A percentile compares a stretch with the other conserved stretches of the same genome.
Evolutionary conservation across 2,329 filamentous ascomycete genomes (phyloP).

Genomic region (Acrocalymma vagum): DNA sequence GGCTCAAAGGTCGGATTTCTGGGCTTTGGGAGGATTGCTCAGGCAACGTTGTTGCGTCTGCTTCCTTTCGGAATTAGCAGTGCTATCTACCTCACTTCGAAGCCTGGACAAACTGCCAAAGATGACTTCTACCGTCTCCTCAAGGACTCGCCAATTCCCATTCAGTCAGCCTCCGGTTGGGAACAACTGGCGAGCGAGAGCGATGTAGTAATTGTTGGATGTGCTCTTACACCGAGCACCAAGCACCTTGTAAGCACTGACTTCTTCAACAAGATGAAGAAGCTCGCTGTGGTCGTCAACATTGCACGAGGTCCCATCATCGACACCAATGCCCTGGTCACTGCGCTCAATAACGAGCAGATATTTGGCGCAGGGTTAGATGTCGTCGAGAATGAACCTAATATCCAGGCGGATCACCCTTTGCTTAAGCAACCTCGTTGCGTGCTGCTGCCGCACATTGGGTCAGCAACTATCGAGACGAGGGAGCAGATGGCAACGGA

Average conservation of each 20-base stretch:
- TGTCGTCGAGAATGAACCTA: conserved; percentile 65
- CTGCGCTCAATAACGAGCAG: conserved; percentile 58
- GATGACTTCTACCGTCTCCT: conserved; percentile 35
- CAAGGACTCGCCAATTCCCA: conserved; percentile 21
- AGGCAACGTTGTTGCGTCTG: conserved; percentile 34
- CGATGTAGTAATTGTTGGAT: conserved; percentile 39
- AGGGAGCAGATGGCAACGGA: conserved; percentile 66
- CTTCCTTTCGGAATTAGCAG: conserved; percentile 36
- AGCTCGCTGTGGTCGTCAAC: conserved; percentile 63
- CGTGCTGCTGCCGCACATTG: conserved; percentile 67
- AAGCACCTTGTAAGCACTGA: conserved; percentile 35
- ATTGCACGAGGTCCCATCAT: conserved; percentile 65
- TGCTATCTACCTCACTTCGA: conserved; percentile 35
- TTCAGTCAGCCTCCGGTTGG: conserved; percentile 25
- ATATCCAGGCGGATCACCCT: conserved; percentile 55
- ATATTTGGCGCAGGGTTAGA: conserved; percentile 64
- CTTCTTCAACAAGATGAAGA: conserved; percentile 59
- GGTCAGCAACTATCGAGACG: conserved; percentile 65
- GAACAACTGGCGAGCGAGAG: conserved; percentile 38
- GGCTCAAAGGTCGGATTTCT: conserved; percentile 36
- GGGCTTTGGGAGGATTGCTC: conserved; percentile 38
- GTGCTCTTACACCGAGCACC: conserved; percentile 33
- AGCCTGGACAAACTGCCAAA: conserved; percentile 28
- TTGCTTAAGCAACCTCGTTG: conserved; percentile 57
- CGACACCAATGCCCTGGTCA: conserved; percentile 62